Evolutionary conservation across 306 rosid species (phyloP), one percentile per base, ranked within the genome.

Genomic region (Dryas alaskensis): DNA sequence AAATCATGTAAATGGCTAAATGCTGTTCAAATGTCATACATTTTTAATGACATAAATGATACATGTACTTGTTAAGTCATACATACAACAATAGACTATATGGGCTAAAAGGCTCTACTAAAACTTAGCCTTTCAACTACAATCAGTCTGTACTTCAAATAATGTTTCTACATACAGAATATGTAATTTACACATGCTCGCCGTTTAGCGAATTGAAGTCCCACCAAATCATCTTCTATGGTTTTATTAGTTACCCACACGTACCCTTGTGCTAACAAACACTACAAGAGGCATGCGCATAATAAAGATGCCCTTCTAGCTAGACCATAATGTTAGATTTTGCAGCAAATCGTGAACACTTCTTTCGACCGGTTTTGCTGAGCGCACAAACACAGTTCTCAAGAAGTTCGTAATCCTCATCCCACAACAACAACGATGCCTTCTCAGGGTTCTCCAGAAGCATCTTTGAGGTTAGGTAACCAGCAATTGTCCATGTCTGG

Each of bases 401-500:
- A 37, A 92, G 98, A 47, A 90, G 82, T 55, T 90, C 95, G 6
- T 85, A 87, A 70, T 92, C 97, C 79, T 92, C 98, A 73, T 89
- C 98, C 88, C 91, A 88, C 63, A 87, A 89, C 84, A 92, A 87
- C 86, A 84, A 49, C n/a, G 94, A 85, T 12, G 98, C 98, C 85
- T 69, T 86, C 75, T 83, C 81, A 0, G 95, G 91, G 72, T 90
- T 86, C 84, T 87, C 85, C 82, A 92, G 79, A 27, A 92, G 92
- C 89, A 88, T 75, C 86, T 89, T 89, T 0, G 97, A 88, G 6
- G 93, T 75, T 51, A 92, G 89, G 76, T 80, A 88, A 57, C 92
- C 96, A 0, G 93, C 93, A 25, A 89, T 74, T 37, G 96, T 92
- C 98, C 98, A 92, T 10, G 98, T 88, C 77, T 88, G 98, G 81